Conservation (phyloP, 2,329 filamentous ascomycete species). For the Colletotrichum sansevieriae region DNA sequence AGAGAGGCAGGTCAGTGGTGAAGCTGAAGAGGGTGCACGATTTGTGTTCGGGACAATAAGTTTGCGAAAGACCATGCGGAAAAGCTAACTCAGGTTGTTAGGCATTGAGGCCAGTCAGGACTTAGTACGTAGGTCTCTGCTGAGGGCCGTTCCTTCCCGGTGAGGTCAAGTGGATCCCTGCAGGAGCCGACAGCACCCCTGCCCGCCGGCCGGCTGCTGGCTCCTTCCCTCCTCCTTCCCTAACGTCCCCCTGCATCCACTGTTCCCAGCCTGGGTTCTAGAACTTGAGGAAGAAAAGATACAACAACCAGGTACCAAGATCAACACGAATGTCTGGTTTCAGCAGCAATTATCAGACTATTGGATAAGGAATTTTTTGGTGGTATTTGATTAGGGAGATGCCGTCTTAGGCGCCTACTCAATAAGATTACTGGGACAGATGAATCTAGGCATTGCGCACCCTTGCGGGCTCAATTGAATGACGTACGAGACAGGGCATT, state of each 20-base stretch:
- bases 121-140: conserved; percentile 4
- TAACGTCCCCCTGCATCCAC: conserved; percentile 25
- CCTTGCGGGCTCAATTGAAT: conserved; percentile 18
- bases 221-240: conserved; percentile 26
- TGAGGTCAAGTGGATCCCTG: conserved; percentile 27
- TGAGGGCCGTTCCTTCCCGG: conserved; percentile 11
- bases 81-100: not conserved
- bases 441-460: not conserved
- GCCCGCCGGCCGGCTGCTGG: conserved; percentile 20
- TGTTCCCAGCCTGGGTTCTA: conserved; percentile 30
- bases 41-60: conserved; percentile 21
- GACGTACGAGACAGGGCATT: conserved; percentile 34
- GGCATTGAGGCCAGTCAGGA: not conserved
- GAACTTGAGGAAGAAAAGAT: conserved; percentile 41
- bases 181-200: conserved; percentile 34
- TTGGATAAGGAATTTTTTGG: not conserved
- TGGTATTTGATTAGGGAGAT: not conserved
- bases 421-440: not conserved
- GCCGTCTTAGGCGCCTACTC: not conserved
- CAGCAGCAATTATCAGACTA: conserved; percentile 7
- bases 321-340: conserved; percentile 5
- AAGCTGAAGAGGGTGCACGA: conserved; percentile 24
- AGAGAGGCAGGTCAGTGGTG: conserved; percentile 5
- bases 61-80: conserved; percentile 18
- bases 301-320: conserved; percentile 29